phyloP scores from a whole-genome alignment of 345 rosid genomes.

The Populus simonii region DNA sequence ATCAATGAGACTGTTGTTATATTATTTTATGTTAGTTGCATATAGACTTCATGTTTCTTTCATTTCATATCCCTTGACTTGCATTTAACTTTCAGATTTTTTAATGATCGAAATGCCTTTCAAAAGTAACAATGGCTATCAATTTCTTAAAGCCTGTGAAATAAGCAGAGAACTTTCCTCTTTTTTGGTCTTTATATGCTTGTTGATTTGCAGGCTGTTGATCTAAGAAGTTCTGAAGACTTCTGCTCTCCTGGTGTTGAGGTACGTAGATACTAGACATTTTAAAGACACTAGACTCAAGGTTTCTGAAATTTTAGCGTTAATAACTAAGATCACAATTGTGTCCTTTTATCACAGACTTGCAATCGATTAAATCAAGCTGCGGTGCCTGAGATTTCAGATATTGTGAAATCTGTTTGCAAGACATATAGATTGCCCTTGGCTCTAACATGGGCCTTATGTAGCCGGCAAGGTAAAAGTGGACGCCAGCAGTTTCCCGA shows the following conservation, averaged over 20 bases:
- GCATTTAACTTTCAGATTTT: background rate
- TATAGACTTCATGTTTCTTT: background rate
- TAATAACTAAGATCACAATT: conserved; percentile 18
- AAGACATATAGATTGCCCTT: conserved; percentile 50
- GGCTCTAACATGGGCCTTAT: conserved; percentile 78
- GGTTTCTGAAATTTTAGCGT: conserved; percentile 9
- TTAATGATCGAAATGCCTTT: background rate
- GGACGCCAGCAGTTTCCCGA: conserved; percentile 60
- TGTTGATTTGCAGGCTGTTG: conserved; percentile 43
- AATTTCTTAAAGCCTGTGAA: background rate
- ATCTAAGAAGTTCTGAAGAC: conserved; percentile 56
- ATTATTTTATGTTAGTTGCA: background rate
- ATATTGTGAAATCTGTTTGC: conserved; percentile 53
- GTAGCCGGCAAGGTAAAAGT: conserved; percentile 48
- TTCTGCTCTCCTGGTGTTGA: conserved; percentile 38
- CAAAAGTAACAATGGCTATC: background rate
- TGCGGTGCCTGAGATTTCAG: conserved; percentile 50
- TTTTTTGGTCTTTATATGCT: conserved; percentile 8
- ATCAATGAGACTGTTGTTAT: background rate
- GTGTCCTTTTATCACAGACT: conserved; percentile 41
- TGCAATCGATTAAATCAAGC: conserved; percentile 35
- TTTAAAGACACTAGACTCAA: conserved; percentile 8
- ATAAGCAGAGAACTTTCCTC: background rate
- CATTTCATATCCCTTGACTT: background rate
- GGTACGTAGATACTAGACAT: conserved; percentile 33